Conservation (phyloP, 1,284 basidiomycete genomes). For the Rhizoctonia solani region DNA sequence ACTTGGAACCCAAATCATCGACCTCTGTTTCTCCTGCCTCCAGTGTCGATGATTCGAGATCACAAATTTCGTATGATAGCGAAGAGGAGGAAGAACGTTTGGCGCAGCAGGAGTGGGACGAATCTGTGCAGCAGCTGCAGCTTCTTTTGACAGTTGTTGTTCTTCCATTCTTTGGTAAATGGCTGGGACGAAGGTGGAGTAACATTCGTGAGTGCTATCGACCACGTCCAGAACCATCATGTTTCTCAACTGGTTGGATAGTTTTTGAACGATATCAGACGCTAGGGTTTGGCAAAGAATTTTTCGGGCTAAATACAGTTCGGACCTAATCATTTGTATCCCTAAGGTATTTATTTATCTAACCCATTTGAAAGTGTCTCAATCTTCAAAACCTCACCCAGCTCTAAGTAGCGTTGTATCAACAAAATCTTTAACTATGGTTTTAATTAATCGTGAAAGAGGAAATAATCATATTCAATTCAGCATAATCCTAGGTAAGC, state of each 20-base stretch:
- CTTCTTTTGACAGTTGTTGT: conserved; percentile 78
- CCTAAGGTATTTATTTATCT: background rate
- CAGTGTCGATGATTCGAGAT: conserved; percentile 27
- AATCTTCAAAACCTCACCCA: background rate
- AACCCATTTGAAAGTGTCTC: background rate
- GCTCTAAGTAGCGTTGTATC: background rate
- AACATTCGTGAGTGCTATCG: conserved; percentile 68
- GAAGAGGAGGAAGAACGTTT: conserved; percentile 64
- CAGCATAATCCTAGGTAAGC: background rate
- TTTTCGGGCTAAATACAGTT: conserved; percentile 6
- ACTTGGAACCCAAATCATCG: conserved; percentile 2
- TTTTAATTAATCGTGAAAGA: background rate
- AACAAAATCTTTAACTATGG: background rate
- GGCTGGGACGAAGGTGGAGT: conserved; percentile 82
- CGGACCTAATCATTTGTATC: background rate
- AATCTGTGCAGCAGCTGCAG: conserved; percentile 81
- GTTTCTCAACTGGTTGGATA: background rate
- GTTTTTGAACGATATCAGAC: conserved; percentile 28
- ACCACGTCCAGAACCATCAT: background rate
- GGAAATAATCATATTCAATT: too few species aligned
- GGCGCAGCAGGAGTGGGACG: conserved; percentile 91
- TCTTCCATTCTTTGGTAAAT: conserved; percentile 86
- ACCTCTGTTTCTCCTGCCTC: conserved; percentile 27
- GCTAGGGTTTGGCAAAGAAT: conserved; percentile 20
- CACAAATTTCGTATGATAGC: conserved; percentile 24